A percentile compares a stretch with the other conserved stretches of the same genome.
phyloP scores from a whole-genome alignment of 805 yeast genomes.

The Ogataea pilisensis region DNA sequence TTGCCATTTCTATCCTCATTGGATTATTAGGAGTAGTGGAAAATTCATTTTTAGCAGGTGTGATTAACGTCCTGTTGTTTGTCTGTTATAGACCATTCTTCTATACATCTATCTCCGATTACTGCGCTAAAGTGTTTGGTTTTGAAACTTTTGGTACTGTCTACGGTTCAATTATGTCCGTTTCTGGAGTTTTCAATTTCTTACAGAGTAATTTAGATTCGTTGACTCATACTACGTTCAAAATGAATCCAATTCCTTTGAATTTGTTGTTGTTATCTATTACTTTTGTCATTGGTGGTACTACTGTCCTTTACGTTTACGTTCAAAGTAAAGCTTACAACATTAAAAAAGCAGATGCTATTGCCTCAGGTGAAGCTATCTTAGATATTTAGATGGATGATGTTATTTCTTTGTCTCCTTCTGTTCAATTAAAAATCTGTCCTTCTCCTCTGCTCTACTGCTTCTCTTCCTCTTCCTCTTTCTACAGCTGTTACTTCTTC shows the following conservation, averaged over 20 bases:
- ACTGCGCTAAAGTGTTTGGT: constrained; percentile 62
- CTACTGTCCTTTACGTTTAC: constrained; percentile 37
- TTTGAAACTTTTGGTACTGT: constrained; percentile 57
- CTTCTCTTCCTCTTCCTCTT: no score
- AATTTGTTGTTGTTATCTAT: constrained; percentile 36
- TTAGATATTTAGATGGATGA: not conserved
- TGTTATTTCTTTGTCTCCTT: not conserved
- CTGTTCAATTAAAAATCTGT: no score
- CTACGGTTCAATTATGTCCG: constrained; percentile 52
- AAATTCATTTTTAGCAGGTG: constrained; percentile 35
- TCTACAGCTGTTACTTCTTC: no score
- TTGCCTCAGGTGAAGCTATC: not conserved
- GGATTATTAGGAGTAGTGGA: constrained; percentile 48
- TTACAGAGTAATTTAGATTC: constrained; percentile 44
- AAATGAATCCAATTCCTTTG: constrained; percentile 53
- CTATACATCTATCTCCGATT: constrained; percentile 54
- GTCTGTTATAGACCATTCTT: constrained; percentile 55
- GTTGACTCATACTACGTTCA: constrained; percentile 46
- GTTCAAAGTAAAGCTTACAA: constrained; percentile 25
- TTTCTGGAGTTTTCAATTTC: constrained; percentile 48
- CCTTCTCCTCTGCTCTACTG: no score
- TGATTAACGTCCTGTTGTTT: constrained; percentile 43
- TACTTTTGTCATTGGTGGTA: constrained; percentile 42
- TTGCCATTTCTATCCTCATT: constrained; percentile 39
- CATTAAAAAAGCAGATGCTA: constrained; percentile 9